Conservation (phyloP, 257 asterid species). For the Osmanthus fragrans region DNA sequence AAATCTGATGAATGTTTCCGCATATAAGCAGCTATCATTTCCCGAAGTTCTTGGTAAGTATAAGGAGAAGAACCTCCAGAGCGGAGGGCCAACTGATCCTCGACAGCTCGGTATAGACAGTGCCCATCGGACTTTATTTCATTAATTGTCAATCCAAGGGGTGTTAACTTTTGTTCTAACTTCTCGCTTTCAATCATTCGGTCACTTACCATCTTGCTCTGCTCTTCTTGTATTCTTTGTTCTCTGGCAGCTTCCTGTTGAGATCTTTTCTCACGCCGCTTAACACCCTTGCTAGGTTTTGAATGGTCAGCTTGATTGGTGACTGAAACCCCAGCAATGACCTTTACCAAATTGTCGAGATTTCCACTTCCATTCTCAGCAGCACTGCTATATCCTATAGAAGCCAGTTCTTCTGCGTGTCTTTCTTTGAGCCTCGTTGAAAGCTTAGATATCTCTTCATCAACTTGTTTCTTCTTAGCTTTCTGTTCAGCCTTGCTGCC, state of each 20-base stretch:
- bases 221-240: conserved; percentile 88
- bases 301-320: conserved; percentile 53
- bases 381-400: conserved; percentile 54
- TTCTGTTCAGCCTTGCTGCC: conserved; percentile 99
- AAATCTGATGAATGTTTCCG: conserved; percentile 64
- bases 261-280: conserved; percentile 85
- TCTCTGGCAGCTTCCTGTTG: conserved; percentile 94
- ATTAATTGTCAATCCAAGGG: conserved; percentile 72
- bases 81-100: conserved; percentile 68
- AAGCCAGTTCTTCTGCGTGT: conserved; percentile 78
- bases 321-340: conserved; percentile 87
- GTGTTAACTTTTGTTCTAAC: conserved; percentile 69
- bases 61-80: conserved; percentile 68
- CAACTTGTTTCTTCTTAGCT: conserved; percentile 96
- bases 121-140: conserved; percentile 97
- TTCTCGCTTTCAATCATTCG: conserved; percentile 60
- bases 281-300: conserved; percentile 70
- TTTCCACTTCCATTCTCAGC: conserved; percentile 48
- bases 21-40: conserved; percentile 91
- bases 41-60: conserved; percentile 65
- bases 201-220: conserved; percentile 71
- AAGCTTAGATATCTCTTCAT: conserved; percentile 73
- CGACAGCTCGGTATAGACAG: conserved; percentile 95
- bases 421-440: conserved; percentile 67
- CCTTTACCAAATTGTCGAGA: conserved; percentile 70